Evolutionary conservation across 352 stramenopile genomes (phyloP).

Genomic region (Blastocystis sp.): DNA sequence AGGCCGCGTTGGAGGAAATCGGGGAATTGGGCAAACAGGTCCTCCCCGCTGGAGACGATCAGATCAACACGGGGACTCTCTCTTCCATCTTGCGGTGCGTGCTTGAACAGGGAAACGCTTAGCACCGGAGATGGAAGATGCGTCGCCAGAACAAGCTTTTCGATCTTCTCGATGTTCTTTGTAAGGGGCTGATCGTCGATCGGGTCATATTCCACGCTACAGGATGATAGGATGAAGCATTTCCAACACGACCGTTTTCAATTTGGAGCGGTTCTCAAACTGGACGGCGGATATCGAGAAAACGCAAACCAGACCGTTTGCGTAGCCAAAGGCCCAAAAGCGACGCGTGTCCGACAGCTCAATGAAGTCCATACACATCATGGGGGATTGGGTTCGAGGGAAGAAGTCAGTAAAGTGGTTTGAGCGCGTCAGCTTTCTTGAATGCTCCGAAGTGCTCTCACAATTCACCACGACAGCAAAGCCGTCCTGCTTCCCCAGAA

Average conservation of each 20-base stretch:
- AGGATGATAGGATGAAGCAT: background rate
- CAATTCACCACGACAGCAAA: background rate
- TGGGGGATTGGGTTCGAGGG: conserved; percentile 1
- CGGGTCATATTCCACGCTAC: conserved; percentile 21
- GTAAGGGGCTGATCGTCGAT: background rate
- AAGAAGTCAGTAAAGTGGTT: conserved; percentile 56
- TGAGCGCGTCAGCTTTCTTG: background rate
- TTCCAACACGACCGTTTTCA: conserved; percentile 17
- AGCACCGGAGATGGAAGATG: conserved; percentile 9
- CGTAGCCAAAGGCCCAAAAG: conserved; percentile 51
- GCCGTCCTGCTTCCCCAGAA: conserved; percentile 39
- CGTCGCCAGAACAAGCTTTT: conserved; percentile 33
- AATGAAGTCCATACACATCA: conserved; percentile 44
- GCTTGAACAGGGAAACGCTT: background rate
- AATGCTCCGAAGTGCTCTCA: background rate
- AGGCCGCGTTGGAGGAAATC: conserved; percentile 5
- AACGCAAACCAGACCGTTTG: conserved; percentile 38
- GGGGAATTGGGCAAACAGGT: background rate
- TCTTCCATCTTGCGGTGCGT: background rate
- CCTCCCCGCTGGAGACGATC: conserved; percentile 15
- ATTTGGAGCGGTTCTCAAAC: conserved; percentile 2
- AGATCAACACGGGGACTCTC: conserved; percentile 9
- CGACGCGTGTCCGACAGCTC: conserved; percentile 5
- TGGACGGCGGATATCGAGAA: conserved; percentile 11
- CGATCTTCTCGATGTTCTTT: conserved; percentile 12